Conservation (phyloP, 306 rosid species). For the Vachellia pachyceras region DNA sequence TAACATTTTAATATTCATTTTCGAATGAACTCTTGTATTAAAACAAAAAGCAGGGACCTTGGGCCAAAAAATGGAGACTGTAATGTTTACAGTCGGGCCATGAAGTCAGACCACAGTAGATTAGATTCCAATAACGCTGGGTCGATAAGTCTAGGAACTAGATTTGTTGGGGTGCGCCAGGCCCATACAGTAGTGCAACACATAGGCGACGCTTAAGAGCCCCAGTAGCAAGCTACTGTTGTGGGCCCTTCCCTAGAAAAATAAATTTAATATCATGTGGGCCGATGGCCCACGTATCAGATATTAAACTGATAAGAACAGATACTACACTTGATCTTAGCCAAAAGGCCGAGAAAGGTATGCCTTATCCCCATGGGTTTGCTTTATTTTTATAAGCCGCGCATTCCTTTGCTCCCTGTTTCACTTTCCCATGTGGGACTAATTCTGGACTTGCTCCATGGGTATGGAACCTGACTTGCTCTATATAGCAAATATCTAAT, state of each 20-base stretch:
- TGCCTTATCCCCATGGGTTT: fast-evolving
- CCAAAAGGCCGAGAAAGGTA: not conserved
- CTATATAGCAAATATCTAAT: not conserved
- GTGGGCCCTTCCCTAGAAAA: not conserved
- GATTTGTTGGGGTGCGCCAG: not conserved
- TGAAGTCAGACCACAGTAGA: too few relatives aligned
- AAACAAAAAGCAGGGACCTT: too few relatives aligned
- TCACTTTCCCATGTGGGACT: not conserved
- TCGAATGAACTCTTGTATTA: too few relatives aligned
- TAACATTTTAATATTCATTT: too few relatives aligned
- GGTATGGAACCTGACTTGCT: not conserved
- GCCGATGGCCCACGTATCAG: not conserved
- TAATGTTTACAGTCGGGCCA: too few relatives aligned
- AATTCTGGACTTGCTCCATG: not conserved
- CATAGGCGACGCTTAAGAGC: not conserved
- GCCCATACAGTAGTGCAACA: not conserved
- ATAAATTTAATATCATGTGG: not conserved
- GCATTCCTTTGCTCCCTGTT: not conserved
- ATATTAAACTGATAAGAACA: not conserved
- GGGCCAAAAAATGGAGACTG: too few relatives aligned
- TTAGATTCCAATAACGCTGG: too few relatives aligned
- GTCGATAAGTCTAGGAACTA: too few relatives aligned
- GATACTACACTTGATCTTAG: not conserved
- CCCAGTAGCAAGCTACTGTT: not conserved
- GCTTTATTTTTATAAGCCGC: not conserved